Evolutionary conservation across 1,139 yeast genomes (phyloP), one percentile per base, ranked within the genome.

Genomic region (Schwanniomyces etchellsii): DNA sequence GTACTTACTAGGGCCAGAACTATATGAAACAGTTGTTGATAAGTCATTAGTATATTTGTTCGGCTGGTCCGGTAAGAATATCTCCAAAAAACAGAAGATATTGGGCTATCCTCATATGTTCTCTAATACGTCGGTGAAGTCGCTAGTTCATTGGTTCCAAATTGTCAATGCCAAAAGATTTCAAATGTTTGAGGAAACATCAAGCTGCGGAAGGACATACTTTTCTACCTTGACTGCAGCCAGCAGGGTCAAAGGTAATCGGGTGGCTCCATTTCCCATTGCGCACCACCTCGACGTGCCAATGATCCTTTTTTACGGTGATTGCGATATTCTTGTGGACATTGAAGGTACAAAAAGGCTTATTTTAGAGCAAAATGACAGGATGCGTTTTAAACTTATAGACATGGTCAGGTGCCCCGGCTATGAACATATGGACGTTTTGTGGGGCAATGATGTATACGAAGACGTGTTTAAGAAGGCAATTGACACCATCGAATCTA

Each of bases 241-340:
- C 5, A 49, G 48, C 35, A 48, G 43, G 26, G 29, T 32, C 12
- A 64, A 60, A 18, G 45, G 50, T 2, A 52, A 76, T 45, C 59
- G 72, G 35, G 82, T 76, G 4, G 78, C 85, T 1, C 77, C 81
- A 3, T 76, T 67, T 35, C 74, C 74, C 3, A 22, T 65, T 58
- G 39, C 70, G 61, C 35, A 63, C 36, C 70, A 68, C 24, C 55
- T 68, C 13, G 50, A 64, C 29, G 52, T 66, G n/a, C 69, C 68
- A 1, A 62, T 65, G 58, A 33, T 64, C 9, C 44, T 66, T 29
- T 55, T 63, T 20, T 66, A 60, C 38, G 60, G 72, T 37, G 54
- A 69, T 63, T 29, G 58, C 46, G 60, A 60, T 50, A 42, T 69
- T 42, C 42, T 64, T 42, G 56, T 77, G 43, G 66, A 64, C 33